These are phyloP conservation scores for Polyporus tsugae DNA, from an alignment of 1,284 basidiomycete species.

Conservation along the genomic window DNA sequence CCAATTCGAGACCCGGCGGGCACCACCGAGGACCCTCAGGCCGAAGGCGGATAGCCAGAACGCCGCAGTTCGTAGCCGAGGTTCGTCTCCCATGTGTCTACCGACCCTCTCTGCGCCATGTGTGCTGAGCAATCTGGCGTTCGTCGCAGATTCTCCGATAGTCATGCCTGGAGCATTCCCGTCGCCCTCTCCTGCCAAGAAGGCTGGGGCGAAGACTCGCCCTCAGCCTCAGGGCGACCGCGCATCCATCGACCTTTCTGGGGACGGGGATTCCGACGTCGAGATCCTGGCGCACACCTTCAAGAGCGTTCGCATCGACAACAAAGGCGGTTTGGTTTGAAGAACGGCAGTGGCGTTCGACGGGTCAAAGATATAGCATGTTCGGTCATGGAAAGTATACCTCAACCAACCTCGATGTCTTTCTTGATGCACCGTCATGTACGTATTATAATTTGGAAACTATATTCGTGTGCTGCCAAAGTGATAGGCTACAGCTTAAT, in stretches of 20 bases:
- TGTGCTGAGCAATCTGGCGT: not conserved
- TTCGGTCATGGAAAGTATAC: not conserved
- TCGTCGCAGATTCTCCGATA: slow-evolving; percentile 47
- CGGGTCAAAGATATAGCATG: not conserved
- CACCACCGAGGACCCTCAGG: slow-evolving; percentile 49
- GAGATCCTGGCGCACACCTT: slow-evolving; percentile 31
- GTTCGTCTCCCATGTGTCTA: slow-evolving; percentile 41
- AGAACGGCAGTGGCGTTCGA: not conserved
- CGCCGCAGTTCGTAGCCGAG: slow-evolving; percentile 55
- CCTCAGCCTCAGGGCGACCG: slow-evolving; percentile 2
- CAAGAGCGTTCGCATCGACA: slow-evolving; percentile 19
- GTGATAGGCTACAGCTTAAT: too few species aligned
- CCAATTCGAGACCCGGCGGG: slow-evolving; percentile 51
- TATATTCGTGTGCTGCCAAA: too few species aligned
- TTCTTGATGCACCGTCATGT: not conserved
- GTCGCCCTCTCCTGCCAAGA: slow-evolving; percentile 16
- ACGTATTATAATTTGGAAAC: not conserved
- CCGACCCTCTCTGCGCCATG: not conserved
- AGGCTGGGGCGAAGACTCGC: not conserved
- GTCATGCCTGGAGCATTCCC: slow-evolving; percentile 27
- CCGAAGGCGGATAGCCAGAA: slow-evolving; percentile 49
- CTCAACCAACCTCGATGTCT: not conserved
- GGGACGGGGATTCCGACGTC: slow-evolving; percentile 27
- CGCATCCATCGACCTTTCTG: slow-evolving; percentile 13
- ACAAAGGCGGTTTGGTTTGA: not conserved